Evolutionary conservation across 495 filamentous ascomycete genomes (phyloP).

Genomic region (Gamarada debralockiae): DNA sequence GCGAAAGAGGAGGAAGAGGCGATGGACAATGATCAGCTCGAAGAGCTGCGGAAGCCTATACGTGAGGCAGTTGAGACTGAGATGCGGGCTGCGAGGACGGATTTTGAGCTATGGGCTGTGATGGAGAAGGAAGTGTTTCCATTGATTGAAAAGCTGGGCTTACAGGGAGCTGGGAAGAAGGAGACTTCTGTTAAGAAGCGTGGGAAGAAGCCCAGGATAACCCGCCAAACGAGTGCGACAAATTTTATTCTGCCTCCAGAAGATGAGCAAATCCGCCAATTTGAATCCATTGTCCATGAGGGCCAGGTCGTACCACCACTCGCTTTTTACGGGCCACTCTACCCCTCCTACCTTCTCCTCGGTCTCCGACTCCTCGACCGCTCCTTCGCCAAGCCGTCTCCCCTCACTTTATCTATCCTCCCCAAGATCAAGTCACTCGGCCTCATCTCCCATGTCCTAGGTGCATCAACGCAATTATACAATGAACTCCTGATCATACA

Average conservation of each 20-base stretch:
- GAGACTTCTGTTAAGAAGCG: conserved; percentile 1
- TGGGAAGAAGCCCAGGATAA: conserved; percentile 12
- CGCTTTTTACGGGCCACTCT: conserved; percentile 57
- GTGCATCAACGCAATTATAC: conserved; percentile 68
- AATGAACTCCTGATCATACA: conserved; percentile 64
- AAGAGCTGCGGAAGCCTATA: conserved; percentile 34
- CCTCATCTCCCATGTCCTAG: conserved; percentile 65
- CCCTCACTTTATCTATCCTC: conserved; percentile 58
- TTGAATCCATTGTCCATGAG: no score
- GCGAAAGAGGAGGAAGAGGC: not conserved
- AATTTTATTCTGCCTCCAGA: not conserved
- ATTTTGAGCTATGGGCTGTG: conserved; percentile 67
- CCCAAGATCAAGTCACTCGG: conserved; percentile 70
- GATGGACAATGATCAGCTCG: conserved; percentile 24
- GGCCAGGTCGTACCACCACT: conserved; percentile 8
- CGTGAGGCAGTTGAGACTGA: conserved; percentile 40
- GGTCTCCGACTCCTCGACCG: conserved; percentile 61
- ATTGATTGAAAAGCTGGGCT: conserved; percentile 44
- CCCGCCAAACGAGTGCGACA: conserved; percentile 14
- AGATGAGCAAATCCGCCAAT: not conserved
- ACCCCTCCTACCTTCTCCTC: conserved; percentile 59
- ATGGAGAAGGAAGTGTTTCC: conserved; percentile 68
- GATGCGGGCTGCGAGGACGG: conserved; percentile 50
- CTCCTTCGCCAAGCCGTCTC: conserved; percentile 54
- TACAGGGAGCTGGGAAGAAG: conserved; percentile 2